Conservation (phyloP, 495 filamentous ascomycete species). For the Aspergillus ostianus region DNA sequence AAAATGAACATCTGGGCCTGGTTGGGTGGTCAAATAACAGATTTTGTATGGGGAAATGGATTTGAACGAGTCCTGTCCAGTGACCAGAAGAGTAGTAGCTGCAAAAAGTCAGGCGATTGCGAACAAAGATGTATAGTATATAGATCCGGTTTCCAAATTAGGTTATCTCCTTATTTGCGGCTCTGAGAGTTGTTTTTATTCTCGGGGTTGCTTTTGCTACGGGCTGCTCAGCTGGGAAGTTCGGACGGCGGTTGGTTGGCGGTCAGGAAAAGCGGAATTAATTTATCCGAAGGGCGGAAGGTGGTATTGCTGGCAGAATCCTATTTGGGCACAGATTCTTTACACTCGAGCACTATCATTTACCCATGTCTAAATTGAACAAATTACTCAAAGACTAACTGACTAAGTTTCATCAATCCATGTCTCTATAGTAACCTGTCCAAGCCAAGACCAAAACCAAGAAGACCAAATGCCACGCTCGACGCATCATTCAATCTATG, state of each 20-base stretch:
- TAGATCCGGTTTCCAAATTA: not conserved
- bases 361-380: constrained; percentile 1
- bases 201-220: not conserved
- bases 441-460: not conserved
- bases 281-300: not conserved
- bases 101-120: too few species aligned
- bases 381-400: not conserved
- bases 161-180: not conserved
- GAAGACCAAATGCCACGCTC: not conserved
- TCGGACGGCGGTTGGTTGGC: too few species aligned
- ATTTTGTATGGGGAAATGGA: not conserved
- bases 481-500: not conserved
- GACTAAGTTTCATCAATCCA: not conserved
- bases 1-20: not conserved
- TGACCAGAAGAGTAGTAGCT: too few species aligned
- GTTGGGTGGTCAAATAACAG: not conserved
- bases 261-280: not conserved
- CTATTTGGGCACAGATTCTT: too few species aligned
- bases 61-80: too few species aligned
- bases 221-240: not conserved
- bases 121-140: too few species aligned
- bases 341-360: not conserved
- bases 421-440: not conserved
- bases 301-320: not conserved
- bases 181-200: not conserved